These are phyloP conservation scores for Blastocrithidia nonstop DNA, from an alignment of 208 protist genomes.

Conservation along the genomic window DNA sequence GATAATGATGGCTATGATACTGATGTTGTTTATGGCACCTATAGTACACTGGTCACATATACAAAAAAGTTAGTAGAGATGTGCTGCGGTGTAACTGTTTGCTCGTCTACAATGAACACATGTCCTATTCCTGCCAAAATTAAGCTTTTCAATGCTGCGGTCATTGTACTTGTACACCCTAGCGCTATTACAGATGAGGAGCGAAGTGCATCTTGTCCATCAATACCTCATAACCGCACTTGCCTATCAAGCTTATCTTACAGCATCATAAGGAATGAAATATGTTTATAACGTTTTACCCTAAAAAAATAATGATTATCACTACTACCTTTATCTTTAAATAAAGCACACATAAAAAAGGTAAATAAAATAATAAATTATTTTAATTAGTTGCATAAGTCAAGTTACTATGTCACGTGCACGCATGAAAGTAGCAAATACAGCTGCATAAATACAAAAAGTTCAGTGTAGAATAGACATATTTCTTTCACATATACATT, in stretches of 20 bases:
- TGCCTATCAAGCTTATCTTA: conserved; percentile 84
- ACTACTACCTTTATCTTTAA: conserved; percentile 1
- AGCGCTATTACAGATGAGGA: conserved; percentile 79
- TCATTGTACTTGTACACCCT: conserved; percentile 80
- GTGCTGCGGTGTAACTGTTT: conserved; percentile 44
- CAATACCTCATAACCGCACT: conserved; percentile 87
- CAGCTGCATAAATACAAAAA: too few species aligned
- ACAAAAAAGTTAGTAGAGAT: conserved; percentile 96
- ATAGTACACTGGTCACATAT: not conserved
- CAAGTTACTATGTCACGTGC: too few species aligned
- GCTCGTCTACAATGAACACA: conserved; percentile 91
- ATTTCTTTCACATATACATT: conserved; percentile 1
- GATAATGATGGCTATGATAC: too few species aligned
- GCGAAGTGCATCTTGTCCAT: conserved; percentile 84
- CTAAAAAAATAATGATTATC: conserved; percentile 8
- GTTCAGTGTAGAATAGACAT: not conserved
- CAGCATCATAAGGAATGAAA: conserved; percentile 7
- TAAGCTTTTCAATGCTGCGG: conserved; percentile 93
- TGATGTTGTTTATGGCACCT: not conserved
- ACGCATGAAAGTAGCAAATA: too few species aligned
- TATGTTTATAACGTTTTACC: not conserved
- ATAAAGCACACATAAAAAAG: not conserved
- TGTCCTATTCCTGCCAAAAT: conserved; percentile 87
- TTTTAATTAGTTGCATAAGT: too few species aligned
- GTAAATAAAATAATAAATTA: too few species aligned